A percentile compares a stretch with the other conserved stretches of the same genome.
Evolutionary conservation across 495 filamentous ascomycete genomes (phyloP).

Genomic region (Durotheca rogersii): DNA sequence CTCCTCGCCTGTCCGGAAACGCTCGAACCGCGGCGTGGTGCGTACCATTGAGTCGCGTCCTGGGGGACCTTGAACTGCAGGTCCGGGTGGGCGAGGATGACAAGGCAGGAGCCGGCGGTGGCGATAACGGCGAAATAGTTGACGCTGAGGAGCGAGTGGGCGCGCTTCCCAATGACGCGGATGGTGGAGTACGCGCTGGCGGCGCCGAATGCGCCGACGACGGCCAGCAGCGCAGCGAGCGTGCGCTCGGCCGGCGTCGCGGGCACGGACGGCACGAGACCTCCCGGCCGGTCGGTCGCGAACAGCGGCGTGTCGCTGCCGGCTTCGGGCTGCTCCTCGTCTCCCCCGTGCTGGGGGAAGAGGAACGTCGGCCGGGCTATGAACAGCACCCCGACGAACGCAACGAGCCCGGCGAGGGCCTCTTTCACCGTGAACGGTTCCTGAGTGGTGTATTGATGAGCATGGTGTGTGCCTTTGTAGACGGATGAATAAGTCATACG

Average conservation of each 20-base stretch:
- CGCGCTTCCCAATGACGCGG: constrained; percentile 71
- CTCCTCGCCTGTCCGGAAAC: no score
- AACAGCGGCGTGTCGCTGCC: constrained; percentile 16
- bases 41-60: constrained; percentile 60
- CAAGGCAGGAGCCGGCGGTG: constrained; percentile 53
- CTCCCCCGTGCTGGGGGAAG: constrained; percentile 32
- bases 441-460: constrained; percentile 15
- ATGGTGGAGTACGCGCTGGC: constrained; percentile 73
- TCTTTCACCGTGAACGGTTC: constrained; percentile 71
- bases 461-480: no score
- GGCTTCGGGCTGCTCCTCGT: not conserved
- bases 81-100: constrained; percentile 41
- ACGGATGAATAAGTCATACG: no score
- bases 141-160: constrained; percentile 76
- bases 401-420: constrained; percentile 66
- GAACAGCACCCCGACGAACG: constrained; percentile 70
- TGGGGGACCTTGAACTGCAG: constrained; percentile 63
- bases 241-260: constrained; percentile 64
- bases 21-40: not conserved
- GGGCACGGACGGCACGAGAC: constrained; percentile 27
- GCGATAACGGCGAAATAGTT: constrained; percentile 73
- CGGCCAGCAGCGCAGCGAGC: constrained; percentile 63
- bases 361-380: constrained; percentile 70
- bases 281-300: constrained; percentile 28
- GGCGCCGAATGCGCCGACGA: constrained; percentile 71